A percentile compares a stretch with the other conserved stretches of the same genome.
Conservation (phyloP, 352 stramenopile genomes). For the Phytophthora pini region DNA sequence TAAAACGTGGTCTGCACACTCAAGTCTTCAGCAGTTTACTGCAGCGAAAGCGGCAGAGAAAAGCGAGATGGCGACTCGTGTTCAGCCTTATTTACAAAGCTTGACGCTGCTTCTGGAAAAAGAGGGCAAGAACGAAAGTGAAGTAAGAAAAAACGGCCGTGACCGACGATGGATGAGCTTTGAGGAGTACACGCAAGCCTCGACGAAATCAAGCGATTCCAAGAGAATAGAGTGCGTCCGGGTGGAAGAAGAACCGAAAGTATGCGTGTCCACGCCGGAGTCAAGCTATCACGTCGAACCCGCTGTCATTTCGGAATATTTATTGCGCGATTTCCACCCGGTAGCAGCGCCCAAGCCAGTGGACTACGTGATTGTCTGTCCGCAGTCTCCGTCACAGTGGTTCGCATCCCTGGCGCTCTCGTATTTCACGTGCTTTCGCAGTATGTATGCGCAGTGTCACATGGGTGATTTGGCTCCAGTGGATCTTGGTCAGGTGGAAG, state of each 20-base stretch:
- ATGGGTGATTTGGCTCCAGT: conserved; percentile 72
- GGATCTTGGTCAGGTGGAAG: conserved; percentile 49
- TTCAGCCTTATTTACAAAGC: conserved; percentile 51
- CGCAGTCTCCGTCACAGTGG: conserved; percentile 74
- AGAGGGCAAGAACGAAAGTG: conserved; percentile 37
- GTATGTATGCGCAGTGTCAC: conserved; percentile 70
- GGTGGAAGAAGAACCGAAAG: conserved; percentile 38
- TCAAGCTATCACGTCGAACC: conserved; percentile 59
- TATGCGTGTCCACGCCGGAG: conserved; percentile 66
- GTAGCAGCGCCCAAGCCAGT: conserved; percentile 67
- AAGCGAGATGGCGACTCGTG: conserved; percentile 37
- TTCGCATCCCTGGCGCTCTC: conserved; percentile 71
- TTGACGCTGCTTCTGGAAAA: conserved; percentile 38
- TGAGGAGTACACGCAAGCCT: conserved; percentile 36
- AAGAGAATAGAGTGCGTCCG: conserved; percentile 36
- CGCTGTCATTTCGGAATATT: conserved; percentile 73
- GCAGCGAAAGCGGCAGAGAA: conserved; percentile 43
- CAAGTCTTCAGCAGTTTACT: conserved; percentile 18
- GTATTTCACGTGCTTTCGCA: conserved; percentile 75
- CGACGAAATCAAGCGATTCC: conserved; percentile 13
- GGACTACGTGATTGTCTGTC: conserved; percentile 80
- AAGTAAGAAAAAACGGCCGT: conserved; percentile 21
- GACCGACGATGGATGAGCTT: conserved; percentile 56
- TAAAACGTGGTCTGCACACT: conserved; percentile 36
- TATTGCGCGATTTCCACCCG: conserved; percentile 75